Evolutionary conservation across 164 flowering plant genomes (phyloP), one percentile per base, ranked within the genome.

Genomic region (Magnolia kwangsiensis): DNA sequence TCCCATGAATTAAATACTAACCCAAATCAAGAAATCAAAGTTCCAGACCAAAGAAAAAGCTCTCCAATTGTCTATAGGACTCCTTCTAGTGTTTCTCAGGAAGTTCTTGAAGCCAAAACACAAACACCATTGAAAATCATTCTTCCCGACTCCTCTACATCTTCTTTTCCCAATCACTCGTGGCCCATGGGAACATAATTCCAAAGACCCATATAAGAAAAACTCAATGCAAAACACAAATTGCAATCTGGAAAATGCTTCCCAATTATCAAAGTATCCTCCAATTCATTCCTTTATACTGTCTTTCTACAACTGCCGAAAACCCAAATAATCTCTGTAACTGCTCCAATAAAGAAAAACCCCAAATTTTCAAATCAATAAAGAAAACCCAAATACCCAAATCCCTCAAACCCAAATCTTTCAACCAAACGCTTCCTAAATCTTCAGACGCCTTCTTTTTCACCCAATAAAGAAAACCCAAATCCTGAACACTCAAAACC

Each of bases 251-350:
- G 51, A 19, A 8, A 70, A 70, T 1, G 7, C 72, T 70, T 45
- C 59, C 72, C 72, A 70, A n/a, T 50, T 70, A 70, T 70, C 20
- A 13, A 50, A 8, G 45, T 8, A 70, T 45, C 58, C 29, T 49
- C 49, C 58, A 11, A 50, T 50, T n/a, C 14, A 51, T 50, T 70
- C 58, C n/a, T 18, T 55, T 55, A 19, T 55, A 11, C 61, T 11
- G 4, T 16, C 61, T 16, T 55, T 16, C 61, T 16, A 4, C 16
- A 16, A 55, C 61, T 11, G 14, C 61, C 0, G 19, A 55, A 55
- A 55, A 55, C 61, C 61, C 61, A 9, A 55, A 55, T 19, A 55
- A 11, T 16, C 61, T 55, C 61, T 55, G 10, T 16, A 16, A 55
- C 61, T 55, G 13, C 61, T 11, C 61, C 61, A 55, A 55, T 55